Percentiles rank a stretch among this genome's conserved stretches.
Conservation (phyloP, 768 basidiomycete species). For the Suillus variegatus region DNA sequence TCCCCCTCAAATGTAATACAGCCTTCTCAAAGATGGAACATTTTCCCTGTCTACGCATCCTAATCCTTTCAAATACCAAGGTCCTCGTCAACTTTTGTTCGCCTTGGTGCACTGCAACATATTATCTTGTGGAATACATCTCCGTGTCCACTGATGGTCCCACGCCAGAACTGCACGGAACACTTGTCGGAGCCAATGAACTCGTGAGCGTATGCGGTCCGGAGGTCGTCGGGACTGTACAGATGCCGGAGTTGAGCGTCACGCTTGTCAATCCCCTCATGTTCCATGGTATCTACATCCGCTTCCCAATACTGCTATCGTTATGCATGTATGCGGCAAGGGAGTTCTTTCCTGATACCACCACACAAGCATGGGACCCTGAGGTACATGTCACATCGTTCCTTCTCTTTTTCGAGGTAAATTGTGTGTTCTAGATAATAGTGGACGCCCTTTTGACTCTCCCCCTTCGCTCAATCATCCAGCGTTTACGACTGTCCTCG, state of each 20-base stretch:
- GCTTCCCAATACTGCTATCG: slow-evolving; percentile 6
- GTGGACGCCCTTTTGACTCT: neutral
- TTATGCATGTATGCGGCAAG: slow-evolving; percentile 1
- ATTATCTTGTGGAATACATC: slow-evolving; percentile 4
- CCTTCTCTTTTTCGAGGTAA: neutral
- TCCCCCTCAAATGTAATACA: no score
- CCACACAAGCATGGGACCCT: neutral
- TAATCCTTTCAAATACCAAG: slow-evolving; percentile 5
- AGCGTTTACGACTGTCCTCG: slow-evolving; percentile 2
- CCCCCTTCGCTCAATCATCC: slow-evolving; percentile 6
- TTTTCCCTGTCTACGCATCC: neutral
- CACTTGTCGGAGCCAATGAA: neutral
- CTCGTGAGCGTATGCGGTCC: neutral
- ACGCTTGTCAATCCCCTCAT: slow-evolving; percentile 3
- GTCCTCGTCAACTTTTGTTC: slow-evolving; percentile 11
- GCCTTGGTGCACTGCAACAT: neutral
- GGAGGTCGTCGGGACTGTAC: neutral
- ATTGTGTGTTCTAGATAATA: neutral
- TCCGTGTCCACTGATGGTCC: neutral
- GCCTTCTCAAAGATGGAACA: neutral
- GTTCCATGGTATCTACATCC: neutral
- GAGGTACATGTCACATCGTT: slow-evolving; percentile 4
- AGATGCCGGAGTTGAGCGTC: slow-evolving; percentile 1
- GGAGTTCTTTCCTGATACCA: neutral
- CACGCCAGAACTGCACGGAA: neutral